Base-by-base conservation (phyloP, 192 early-diverging fungal species). In the Backusella circina region DNA sequence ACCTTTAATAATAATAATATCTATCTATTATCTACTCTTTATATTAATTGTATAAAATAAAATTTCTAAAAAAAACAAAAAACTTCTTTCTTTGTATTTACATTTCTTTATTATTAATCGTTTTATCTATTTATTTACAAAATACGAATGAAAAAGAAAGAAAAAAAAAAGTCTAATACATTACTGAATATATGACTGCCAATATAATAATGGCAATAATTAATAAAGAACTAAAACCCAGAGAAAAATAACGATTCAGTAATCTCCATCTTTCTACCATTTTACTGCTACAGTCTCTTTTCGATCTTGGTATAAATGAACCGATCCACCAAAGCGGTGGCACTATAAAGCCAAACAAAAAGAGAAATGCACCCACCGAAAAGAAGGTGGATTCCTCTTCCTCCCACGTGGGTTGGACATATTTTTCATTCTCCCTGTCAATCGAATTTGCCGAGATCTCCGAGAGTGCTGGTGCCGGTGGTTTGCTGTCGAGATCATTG, bases 281-380 rank as follows among this genome's bases (percentile, higher is more conserved):
- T 30, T 78, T 78, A 18, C 36, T 71, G 16, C 28, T 44, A 16
- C 26, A 37, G 23, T 70, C 23, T 2, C 33, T 28, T 23, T 31
- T 32, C 28, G 41, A 30, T 35, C 33, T 66, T 37, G 77, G 77
- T 6, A 35, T 41, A 74, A 73, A 73, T 2, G 77, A 67, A 10
- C 77, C 77, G 1, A 78, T 31, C 77, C 77, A 78, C 77, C 77
- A 78, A 0, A 73, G 36, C 8, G 77, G 77, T 2, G 77, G 77
- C 18, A 65, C 41, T 7, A 78, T 2, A 36, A 78, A 78, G 16
- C 77, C 77, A 50, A 78, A 70, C 12, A 78, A 26, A 39, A 78
- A 78, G 18, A 78, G 61, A 23, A 69, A 39, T 32, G 50, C 33
- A 15, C 77, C 77, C 30, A 73, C n/a, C 35, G 77, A 70, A 54